Evolutionary conservation across 768 basidiomycete species (phyloP).

Genomic region (Termitomyces sp.): DNA sequence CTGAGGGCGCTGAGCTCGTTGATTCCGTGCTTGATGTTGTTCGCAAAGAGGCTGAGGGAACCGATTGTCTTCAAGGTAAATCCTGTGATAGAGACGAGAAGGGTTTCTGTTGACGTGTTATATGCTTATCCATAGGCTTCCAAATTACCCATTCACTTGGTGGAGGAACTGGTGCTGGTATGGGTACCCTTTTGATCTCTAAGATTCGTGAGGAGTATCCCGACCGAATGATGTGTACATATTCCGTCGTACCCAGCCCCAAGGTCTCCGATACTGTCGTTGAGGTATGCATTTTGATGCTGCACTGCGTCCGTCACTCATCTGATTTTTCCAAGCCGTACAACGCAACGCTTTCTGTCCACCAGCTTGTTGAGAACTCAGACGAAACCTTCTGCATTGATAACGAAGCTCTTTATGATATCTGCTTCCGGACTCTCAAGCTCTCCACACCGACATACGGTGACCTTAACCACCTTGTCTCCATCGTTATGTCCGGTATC

Average conservation of each 20-base stretch:
- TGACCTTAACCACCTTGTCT: slow-evolving; percentile 97
- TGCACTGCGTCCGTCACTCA: neutral
- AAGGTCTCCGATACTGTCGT: slow-evolving; percentile 99
- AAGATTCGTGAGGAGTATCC: slow-evolving; percentile 99
- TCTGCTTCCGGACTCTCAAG: slow-evolving; percentile 98
- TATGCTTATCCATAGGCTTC: slow-evolving; percentile 59
- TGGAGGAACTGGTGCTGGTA: slow-evolving; percentile 99
- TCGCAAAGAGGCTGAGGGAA: slow-evolving; percentile 97
- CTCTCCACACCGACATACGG: slow-evolving; percentile 94
- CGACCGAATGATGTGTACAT: slow-evolving; percentile 99
- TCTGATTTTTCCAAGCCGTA: slow-evolving; percentile 61
- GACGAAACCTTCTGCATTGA: slow-evolving; percentile 99
- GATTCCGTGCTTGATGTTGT: slow-evolving; percentile 98
- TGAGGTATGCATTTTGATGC: slow-evolving; percentile 48
- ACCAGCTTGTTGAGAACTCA: slow-evolving; percentile 99
- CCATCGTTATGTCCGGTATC: slow-evolving; percentile 97
- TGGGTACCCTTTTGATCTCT: slow-evolving; percentile 98
- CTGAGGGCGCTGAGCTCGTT: slow-evolving; percentile 96
- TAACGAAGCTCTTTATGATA: slow-evolving; percentile 98
- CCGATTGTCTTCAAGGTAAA: slow-evolving; percentile 92
- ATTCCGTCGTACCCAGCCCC: slow-evolving; percentile 96
- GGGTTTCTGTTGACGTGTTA: slow-evolving; percentile 8
- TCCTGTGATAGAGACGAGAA: slow-evolving; percentile 6
- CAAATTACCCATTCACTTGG: slow-evolving; percentile 98
- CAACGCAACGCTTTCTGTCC: slow-evolving; percentile 97